These are phyloP conservation scores for Schoenoplectus triqueter DNA, from an alignment of 202 grass and related monocot genomes.

Conservation along the genomic window DNA sequence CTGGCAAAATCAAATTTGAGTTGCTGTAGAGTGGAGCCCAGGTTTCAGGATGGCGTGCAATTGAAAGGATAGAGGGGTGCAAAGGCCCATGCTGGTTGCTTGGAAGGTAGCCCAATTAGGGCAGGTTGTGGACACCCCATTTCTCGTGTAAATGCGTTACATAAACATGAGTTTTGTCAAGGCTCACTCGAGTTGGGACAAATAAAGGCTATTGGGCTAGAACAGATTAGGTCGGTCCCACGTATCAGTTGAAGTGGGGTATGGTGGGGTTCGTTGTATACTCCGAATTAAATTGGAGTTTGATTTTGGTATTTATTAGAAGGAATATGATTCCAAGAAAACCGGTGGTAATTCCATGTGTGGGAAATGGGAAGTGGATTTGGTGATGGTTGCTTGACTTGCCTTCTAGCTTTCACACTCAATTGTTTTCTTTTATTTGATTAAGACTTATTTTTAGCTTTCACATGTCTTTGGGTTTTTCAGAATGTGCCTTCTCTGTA, in stretches of 20 bases:
- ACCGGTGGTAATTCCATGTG: not conserved
- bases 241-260: not conserved
- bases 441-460: no score
- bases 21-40: not conserved
- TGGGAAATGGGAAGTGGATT: not conserved
- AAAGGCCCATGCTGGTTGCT: slow-evolving; percentile 10
- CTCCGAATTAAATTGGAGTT: not conserved
- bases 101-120: slow-evolving; percentile 21
- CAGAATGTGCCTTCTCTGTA: not conserved
- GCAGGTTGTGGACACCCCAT: slow-evolving; percentile 30
- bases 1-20: slow-evolving; percentile 21
- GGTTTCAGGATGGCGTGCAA: not conserved
- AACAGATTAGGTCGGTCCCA: slow-evolving; percentile 26
- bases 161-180: slow-evolving; percentile 28
- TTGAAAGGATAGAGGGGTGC: slow-evolving; percentile 28
- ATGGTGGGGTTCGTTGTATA: not conserved
- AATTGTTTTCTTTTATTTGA: not conserved
- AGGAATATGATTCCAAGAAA: no score
- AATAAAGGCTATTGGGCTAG: not conserved
- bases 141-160: not conserved
- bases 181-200: slow-evolving; percentile 29
- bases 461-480: not conserved
- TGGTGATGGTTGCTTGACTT: not conserved
- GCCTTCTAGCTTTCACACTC: not conserved
- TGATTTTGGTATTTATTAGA: not conserved